Evolutionary conservation across 495 filamentous ascomycete species (phyloP).

Genomic region (Parathielavia appendiculata): DNA sequence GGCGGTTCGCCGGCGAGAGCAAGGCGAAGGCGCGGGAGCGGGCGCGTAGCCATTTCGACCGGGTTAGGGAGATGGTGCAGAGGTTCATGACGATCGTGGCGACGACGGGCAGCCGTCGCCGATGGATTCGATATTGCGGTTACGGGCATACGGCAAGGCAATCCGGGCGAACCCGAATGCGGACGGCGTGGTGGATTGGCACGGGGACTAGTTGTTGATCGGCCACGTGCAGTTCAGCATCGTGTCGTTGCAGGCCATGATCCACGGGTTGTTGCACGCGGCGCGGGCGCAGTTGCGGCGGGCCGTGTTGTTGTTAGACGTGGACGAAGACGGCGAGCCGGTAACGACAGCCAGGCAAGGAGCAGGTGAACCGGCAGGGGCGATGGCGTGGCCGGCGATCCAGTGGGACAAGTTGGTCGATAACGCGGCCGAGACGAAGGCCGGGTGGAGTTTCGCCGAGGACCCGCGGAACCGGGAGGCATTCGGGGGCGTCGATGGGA

Average conservation of each 20-base stretch:
- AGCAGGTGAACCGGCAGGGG: neutral
- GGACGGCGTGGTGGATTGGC: neutral
- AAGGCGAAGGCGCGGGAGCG: neutral
- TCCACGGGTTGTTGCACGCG: neutral
- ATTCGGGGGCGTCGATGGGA: neutral
- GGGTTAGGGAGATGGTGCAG: neutral
- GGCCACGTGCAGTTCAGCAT: neutral
- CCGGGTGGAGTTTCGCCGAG: slow-evolving; percentile 5
- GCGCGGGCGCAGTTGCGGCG: neutral
- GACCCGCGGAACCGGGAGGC: neutral
- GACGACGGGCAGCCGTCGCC: slow-evolving; percentile 4
- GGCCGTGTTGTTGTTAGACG: slow-evolving; percentile 3
- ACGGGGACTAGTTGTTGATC: slow-evolving; percentile 1
- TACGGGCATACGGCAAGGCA: slow-evolving; percentile 2
- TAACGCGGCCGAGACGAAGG: slow-evolving; percentile 6
- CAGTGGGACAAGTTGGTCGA: slow-evolving; percentile 6
- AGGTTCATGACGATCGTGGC: neutral
- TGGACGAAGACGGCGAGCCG: slow-evolving; percentile 3
- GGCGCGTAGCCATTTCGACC: slow-evolving; percentile 3
- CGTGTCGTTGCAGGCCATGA: neutral
- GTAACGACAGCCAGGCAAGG: neutral
- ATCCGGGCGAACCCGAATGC: slow-evolving; percentile 4
- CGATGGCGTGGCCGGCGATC: slow-evolving; percentile 1
- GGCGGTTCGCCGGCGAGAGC: neutral
- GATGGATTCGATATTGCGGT: slow-evolving; percentile 1